Percentiles rank a stretch among this genome's conserved stretches.
phyloP scores from a whole-genome alignment of 2,329 filamentous ascomycete genomes.

The Ophiosphaerella narmari region DNA sequence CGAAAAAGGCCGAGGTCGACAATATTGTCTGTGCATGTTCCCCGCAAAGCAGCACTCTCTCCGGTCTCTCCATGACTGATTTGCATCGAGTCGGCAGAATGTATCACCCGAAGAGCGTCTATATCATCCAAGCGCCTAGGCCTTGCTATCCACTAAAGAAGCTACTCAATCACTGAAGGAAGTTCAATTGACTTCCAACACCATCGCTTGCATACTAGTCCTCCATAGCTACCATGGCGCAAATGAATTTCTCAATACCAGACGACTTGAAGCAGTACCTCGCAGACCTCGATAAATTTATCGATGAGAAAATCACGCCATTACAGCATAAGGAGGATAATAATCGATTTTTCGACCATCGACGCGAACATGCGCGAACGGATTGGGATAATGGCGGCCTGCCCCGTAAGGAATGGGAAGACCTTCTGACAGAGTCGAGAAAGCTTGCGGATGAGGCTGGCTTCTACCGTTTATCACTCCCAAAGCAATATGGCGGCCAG shows the following conservation, averaged over 20 bases:
- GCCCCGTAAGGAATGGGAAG: slow-evolving; percentile 64
- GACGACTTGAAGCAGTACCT: slow-evolving; percentile 56
- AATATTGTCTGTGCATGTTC: slow-evolving; percentile 18
- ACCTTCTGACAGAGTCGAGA: slow-evolving; percentile 55
- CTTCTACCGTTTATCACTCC: slow-evolving; percentile 64
- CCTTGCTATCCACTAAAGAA: neutral
- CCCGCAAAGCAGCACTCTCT: slow-evolving; percentile 17
- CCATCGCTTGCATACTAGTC: neutral
- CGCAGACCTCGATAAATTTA: slow-evolving; percentile 60
- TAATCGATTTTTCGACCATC: slow-evolving; percentile 68
- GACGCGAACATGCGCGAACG: slow-evolving; percentile 65
- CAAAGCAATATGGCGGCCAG: slow-evolving; percentile 60
- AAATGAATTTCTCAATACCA: slow-evolving; percentile 57
- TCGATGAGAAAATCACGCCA: slow-evolving; percentile 58
- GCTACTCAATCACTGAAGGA: slow-evolving; percentile 9
- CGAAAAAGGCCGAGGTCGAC: slow-evolving; percentile 12
- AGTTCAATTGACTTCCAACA: neutral
- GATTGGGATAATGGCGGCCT: slow-evolving; percentile 64
- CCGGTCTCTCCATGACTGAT: slow-evolving; percentile 22
- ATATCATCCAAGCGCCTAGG: slow-evolving; percentile 6
- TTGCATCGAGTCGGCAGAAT: slow-evolving; percentile 37
- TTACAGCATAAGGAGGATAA: slow-evolving; percentile 63
- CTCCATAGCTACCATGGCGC: neutral
- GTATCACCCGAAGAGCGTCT: slow-evolving; percentile 19
- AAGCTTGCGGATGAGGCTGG: slow-evolving; percentile 62